Evolutionary conservation across 768 basidiomycete species (phyloP).

Genomic region (Terana coerulea): DNA sequence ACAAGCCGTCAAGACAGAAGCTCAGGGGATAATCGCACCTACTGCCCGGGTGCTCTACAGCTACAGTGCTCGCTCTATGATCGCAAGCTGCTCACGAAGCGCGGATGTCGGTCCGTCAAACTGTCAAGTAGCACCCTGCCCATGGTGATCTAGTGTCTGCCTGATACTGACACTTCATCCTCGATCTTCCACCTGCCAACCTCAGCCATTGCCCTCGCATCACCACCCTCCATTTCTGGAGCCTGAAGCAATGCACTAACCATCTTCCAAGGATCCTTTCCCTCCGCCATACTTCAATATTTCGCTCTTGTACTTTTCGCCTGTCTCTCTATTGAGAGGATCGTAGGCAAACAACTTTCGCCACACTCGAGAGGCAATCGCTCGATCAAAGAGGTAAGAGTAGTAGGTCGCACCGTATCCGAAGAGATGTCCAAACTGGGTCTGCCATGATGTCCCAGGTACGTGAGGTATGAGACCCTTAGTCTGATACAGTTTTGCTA

Average conservation of each 20-base stretch:
- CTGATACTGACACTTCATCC: constrained; percentile 59
- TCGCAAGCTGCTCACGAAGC: too few relatives aligned
- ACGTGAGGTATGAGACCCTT: constrained; percentile 84
- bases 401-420: constrained; percentile 99
- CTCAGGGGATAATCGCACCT: too few relatives aligned
- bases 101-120: too few relatives aligned
- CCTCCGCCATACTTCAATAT: constrained; percentile 84
- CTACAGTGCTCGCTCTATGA: too few relatives aligned
- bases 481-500: constrained; percentile 57
- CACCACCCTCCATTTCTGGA: constrained; percentile 66
- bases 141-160: constrained; percentile 64
- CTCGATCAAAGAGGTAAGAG: constrained; percentile 94
- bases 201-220: constrained; percentile 79
- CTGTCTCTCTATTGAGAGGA: constrained; percentile 67
- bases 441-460: constrained; percentile 86
- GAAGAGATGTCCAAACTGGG: constrained; percentile 92
- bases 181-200: constrained; percentile 90
- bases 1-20: too few relatives aligned
- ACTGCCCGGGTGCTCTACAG: too few relatives aligned
- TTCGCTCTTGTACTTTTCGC: constrained; percentile 77
- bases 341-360: constrained; percentile 61
- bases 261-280: constrained; percentile 93
- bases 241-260: constrained; percentile 64
- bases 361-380: constrained; percentile 94
- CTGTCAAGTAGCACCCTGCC: too few relatives aligned